These are phyloP conservation scores for Aspergillus bombycis DNA, from an alignment of 2,329 filamentous ascomycete genomes.

Conservation along the genomic window DNA sequence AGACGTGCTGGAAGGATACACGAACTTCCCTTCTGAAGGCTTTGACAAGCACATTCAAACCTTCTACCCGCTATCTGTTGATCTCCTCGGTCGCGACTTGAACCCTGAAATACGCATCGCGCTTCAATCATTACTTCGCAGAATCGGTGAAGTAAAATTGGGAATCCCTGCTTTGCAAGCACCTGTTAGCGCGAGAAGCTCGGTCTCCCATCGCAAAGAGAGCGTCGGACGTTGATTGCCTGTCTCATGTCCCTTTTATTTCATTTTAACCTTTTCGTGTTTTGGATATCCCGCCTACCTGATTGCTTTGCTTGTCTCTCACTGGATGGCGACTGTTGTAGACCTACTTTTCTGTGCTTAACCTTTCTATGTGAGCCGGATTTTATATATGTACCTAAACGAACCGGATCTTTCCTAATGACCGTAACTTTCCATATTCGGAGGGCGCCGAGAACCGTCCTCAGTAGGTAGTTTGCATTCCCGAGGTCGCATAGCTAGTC, in stretches of 20 bases:
- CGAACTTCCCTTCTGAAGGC: constrained; percentile 75
- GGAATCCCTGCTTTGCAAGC: constrained; percentile 46
- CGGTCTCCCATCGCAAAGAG: constrained; percentile 37
- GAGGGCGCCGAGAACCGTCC: neutral
- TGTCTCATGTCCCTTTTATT: constrained; percentile 2
- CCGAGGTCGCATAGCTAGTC: too few species aligned
- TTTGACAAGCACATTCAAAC: constrained; percentile 78
- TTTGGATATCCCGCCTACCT: constrained; percentile 36
- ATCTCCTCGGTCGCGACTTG: constrained; percentile 80
- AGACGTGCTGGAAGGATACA: constrained; percentile 92
- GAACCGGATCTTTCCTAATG: neutral
- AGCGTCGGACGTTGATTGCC: constrained; percentile 28
- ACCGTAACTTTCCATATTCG: neutral
- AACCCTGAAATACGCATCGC: constrained; percentile 76
- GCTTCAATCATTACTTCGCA: constrained; percentile 74
- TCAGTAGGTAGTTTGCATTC: too few species aligned
- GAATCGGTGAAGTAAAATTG: constrained; percentile 76
- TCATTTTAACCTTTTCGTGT: constrained; percentile 20
- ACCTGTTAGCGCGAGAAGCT: constrained; percentile 40
- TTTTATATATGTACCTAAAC: constrained; percentile 17
- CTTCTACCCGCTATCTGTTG: constrained; percentile 86
- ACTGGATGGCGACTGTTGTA: constrained; percentile 25
- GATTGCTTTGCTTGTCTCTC: constrained; percentile 23
- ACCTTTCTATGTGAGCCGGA: constrained; percentile 10
- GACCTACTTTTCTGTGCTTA: constrained; percentile 21